These are phyloP conservation scores for Phytopythium sindhum DNA, from an alignment of 352 stramenopile species.

Conservation along the genomic window DNA sequence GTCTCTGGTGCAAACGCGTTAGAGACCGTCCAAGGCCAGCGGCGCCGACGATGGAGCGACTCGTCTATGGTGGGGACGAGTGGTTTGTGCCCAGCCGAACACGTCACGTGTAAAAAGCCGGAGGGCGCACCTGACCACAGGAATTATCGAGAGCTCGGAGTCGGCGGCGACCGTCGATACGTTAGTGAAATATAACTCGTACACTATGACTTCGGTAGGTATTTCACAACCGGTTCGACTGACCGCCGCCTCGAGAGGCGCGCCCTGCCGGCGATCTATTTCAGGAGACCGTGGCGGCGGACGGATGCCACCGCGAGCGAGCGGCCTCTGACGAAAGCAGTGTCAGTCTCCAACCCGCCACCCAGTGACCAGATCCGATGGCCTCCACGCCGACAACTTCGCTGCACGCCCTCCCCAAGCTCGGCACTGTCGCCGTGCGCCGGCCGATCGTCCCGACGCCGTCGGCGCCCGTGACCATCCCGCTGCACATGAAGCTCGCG, in stretches of 20 bases:
- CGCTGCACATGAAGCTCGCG: conserved; percentile 79
- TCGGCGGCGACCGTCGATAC: background rate
- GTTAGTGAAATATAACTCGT: too few species aligned
- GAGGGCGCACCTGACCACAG: background rate
- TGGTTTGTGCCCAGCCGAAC: background rate
- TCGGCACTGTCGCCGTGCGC: background rate
- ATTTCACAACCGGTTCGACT: background rate
- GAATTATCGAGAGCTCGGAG: background rate
- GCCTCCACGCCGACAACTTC: conserved; percentile 4
- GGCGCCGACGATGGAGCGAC: background rate
- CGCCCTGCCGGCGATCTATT: background rate
- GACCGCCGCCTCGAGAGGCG: too few species aligned
- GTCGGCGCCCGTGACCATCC: conserved; percentile 34
- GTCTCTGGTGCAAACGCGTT: background rate
- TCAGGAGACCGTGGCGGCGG: too few species aligned
- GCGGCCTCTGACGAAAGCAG: background rate
- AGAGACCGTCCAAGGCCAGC: too few species aligned
- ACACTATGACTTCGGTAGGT: too few species aligned
- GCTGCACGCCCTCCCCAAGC: conserved; percentile 17
- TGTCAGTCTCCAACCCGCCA: background rate
- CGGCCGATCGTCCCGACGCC: conserved; percentile 7
- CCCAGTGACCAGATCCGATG: background rate
- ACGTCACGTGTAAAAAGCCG: background rate
- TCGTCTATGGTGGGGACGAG: background rate
- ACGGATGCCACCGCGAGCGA: background rate